Evolutionary conservation across 1,284 basidiomycete species (phyloP).

Genomic region (Fomitopsis schrenkii): DNA sequence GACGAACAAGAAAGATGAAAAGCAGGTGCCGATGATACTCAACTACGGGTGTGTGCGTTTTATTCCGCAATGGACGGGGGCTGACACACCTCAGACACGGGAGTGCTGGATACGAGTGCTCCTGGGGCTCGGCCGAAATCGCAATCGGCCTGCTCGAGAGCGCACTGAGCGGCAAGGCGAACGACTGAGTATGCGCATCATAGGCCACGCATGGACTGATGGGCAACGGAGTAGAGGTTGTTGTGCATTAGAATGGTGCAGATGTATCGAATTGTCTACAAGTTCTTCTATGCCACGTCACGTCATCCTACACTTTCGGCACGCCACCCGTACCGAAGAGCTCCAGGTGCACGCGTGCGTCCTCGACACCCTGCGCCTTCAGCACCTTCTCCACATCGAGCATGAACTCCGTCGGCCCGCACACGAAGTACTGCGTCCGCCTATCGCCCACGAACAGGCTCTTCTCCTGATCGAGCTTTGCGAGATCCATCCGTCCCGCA

Average conservation of each 20-base stretch:
- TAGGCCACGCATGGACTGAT: neutral
- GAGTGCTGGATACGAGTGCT: slow-evolving; percentile 27
- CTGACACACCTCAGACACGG: slow-evolving; percentile 31
- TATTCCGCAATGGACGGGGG: neutral
- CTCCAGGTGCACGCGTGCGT: slow-evolving; percentile 16
- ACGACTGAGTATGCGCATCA: neutral
- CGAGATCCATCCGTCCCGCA: slow-evolving; percentile 17
- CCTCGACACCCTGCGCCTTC: slow-evolving; percentile 16
- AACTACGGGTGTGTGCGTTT: slow-evolving; percentile 40
- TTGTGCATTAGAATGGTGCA: neutral
- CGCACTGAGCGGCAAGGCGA: neutral
- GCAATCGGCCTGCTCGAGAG: slow-evolving; percentile 4
- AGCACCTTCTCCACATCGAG: slow-evolving; percentile 13
- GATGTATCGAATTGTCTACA: neutral
- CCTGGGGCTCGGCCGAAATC: slow-evolving; percentile 5
- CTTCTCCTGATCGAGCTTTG: slow-evolving; percentile 6
- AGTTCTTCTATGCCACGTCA: neutral
- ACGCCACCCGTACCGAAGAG: slow-evolving; percentile 21
- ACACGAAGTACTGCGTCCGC: slow-evolving; percentile 21
- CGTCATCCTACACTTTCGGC: neutral
- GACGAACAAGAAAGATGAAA: slow-evolving; percentile 11
- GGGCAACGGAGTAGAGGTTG: too few relatives aligned
- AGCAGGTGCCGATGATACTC: slow-evolving; percentile 35
- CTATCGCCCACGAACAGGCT: slow-evolving; percentile 13
- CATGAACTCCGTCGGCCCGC: slow-evolving; percentile 24